Percentiles rank a stretch among this genome's conserved stretches.
Evolutionary conservation across 2,329 filamentous ascomycete species (phyloP).

Genomic region (Ascomycota sp.): DNA sequence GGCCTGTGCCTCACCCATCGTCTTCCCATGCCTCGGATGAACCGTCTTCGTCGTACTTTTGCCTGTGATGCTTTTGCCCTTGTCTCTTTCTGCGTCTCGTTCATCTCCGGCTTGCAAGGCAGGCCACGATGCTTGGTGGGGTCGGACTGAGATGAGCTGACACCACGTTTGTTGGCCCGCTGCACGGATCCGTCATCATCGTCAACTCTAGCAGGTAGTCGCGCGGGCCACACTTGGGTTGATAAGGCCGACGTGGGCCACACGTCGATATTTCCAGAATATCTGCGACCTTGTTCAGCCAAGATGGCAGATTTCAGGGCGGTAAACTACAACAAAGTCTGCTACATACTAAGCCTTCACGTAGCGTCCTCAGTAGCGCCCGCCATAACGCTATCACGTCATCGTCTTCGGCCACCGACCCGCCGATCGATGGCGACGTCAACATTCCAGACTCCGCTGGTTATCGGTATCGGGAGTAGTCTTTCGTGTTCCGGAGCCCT

Average conservation of each 20-base stretch:
- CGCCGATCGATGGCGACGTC: slow-evolving; percentile 10
- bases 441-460: slow-evolving; percentile 4
- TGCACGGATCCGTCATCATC: slow-evolving; percentile 33
- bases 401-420: slow-evolving; percentile 7
- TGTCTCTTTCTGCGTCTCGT: slow-evolving; percentile 26
- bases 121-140: slow-evolving; percentile 36
- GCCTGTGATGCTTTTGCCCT: not conserved
- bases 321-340: slow-evolving; percentile 30
- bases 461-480: slow-evolving; percentile 6
- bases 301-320: slow-evolving; percentile 29
- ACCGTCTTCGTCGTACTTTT: too few species aligned
- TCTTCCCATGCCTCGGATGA: too few species aligned
- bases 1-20: too few species aligned
- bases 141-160: slow-evolving; percentile 38
- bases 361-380: slow-evolving; percentile 24
- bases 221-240: slow-evolving; percentile 35
- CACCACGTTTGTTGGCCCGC: slow-evolving; percentile 25
- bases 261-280: slow-evolving; percentile 33
- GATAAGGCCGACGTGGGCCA: slow-evolving; percentile 26
- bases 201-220: slow-evolving; percentile 41
- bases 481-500: too few species aligned
- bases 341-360: slow-evolving; percentile 27
- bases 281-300: slow-evolving; percentile 28
- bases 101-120: slow-evolving; percentile 32
- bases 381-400: slow-evolving; percentile 18